These are phyloP conservation scores for Calonectria henricotiae DNA, from an alignment of 2,329 filamentous ascomycete genomes.

Conservation along the genomic window DNA sequence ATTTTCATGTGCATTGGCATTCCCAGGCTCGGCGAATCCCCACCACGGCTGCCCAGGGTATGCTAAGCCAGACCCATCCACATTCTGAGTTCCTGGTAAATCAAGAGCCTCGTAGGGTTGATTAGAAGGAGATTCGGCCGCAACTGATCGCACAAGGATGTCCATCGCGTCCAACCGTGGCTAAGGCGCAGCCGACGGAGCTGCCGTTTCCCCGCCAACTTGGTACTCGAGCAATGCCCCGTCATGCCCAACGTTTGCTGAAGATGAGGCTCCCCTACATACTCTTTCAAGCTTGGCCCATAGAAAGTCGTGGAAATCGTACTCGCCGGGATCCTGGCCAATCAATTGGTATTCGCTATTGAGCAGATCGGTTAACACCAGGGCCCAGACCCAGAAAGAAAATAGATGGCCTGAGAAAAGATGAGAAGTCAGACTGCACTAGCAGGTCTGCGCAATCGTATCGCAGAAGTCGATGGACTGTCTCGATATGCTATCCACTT, in stretches of 20 bases:
- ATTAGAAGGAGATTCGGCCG: not conserved
- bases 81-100: not conserved
- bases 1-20: not conserved
- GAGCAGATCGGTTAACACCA: not conserved
- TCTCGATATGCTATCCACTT: not conserved
- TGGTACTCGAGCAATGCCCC: constrained; percentile 17
- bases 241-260: constrained; percentile 1
- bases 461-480: constrained; percentile 14
- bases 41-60: not conserved
- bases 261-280: constrained; percentile 7
- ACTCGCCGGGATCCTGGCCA: constrained; percentile 22
- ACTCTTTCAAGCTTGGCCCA: constrained; percentile 25
- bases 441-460: constrained; percentile 8
- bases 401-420: constrained; percentile 13
- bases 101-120: not conserved
- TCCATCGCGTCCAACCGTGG: constrained; percentile 24
- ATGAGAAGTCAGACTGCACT: not conserved
- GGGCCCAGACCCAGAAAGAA: not conserved
- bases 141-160: not conserved
- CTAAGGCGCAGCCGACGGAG: not conserved
- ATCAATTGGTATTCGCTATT: constrained; percentile 22
- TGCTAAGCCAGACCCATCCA: not conserved
- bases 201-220: not conserved
- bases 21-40: not conserved
- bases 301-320: constrained; percentile 28